Conservation (phyloP, 768 basidiomycete genomes). For the Pulveroboletus sp. region DNA sequence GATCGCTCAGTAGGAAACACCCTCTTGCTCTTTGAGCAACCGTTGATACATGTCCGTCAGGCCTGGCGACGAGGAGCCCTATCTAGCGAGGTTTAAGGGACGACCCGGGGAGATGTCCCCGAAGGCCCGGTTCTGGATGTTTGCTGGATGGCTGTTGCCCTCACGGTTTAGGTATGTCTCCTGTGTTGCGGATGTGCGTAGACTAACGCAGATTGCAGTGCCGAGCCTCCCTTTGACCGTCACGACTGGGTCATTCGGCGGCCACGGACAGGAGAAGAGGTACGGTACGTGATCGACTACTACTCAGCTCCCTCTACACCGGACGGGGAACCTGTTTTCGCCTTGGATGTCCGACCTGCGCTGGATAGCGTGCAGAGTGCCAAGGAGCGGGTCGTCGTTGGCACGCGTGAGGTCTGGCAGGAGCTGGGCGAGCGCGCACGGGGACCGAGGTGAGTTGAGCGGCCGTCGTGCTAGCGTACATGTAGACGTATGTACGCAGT, state of each 20-base stretch:
- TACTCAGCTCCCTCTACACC: slow-evolving; percentile 88
- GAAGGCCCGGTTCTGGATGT: slow-evolving; percentile 82
- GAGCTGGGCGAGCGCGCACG: slow-evolving; percentile 30
- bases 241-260: slow-evolving; percentile 97
- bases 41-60: slow-evolving; percentile 33
- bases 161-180: slow-evolving; percentile 77
- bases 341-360: slow-evolving; percentile 92
- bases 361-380: slow-evolving; percentile 79
- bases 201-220: slow-evolving; percentile 39
- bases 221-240: slow-evolving; percentile 92
- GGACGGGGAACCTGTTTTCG: slow-evolving; percentile 92
- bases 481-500: background rate
- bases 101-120: slow-evolving; percentile 91
- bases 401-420: slow-evolving; percentile 67
- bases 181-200: background rate
- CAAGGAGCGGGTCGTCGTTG: slow-evolving; percentile 64
- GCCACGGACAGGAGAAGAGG: slow-evolving; percentile 70
- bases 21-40: background rate
- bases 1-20: slow-evolving; percentile 25
- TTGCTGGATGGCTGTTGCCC: slow-evolving; percentile 87
- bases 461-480: slow-evolving; percentile 7
- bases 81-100: slow-evolving; percentile 83
- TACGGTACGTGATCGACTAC: slow-evolving; percentile 97
- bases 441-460: slow-evolving; percentile 17
- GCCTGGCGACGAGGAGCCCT: slow-evolving; percentile 50